phyloP scores from a whole-genome alignment of 2,329 filamentous ascomycete species.

The Saccharata proteae region DNA sequence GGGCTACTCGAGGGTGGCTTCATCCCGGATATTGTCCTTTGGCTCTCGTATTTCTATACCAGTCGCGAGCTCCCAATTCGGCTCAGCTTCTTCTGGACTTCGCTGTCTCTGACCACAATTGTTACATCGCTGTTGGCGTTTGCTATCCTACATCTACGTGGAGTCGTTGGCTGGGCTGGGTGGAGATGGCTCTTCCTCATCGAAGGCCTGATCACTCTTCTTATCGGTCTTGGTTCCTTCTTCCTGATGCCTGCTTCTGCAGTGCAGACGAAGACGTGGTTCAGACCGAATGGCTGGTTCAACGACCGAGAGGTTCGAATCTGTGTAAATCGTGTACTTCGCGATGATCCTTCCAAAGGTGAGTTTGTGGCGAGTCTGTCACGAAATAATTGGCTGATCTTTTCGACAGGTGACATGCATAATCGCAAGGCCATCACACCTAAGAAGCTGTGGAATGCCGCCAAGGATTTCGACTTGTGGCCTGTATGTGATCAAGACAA shows the following conservation, averaged over 20 bases:
- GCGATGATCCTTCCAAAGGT: conserved; percentile 41
- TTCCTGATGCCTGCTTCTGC: conserved; percentile 41
- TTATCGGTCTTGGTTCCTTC: conserved; percentile 41
- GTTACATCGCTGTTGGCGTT: conserved; percentile 27
- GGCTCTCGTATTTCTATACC: conserved; percentile 30
- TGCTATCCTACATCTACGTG: conserved; percentile 30
- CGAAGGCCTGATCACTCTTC: conserved; percentile 41
- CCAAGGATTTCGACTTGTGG: conserved; percentile 20
- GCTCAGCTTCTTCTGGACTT: conserved; percentile 32
- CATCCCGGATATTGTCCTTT: conserved; percentile 26
- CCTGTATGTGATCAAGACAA: too few species aligned
- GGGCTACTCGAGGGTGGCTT: conserved; percentile 27
- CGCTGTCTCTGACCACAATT: conserved; percentile 23
- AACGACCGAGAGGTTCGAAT: conserved; percentile 48
- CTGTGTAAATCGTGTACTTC: conserved; percentile 48
- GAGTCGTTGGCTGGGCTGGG: conserved; percentile 27
- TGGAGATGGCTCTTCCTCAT: conserved; percentile 40
- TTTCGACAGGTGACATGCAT: conserved; percentile 44
- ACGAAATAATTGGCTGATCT: too few species aligned
- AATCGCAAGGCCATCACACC: conserved; percentile 18
- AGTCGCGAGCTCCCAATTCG: conserved; percentile 30
- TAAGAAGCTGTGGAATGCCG: conserved; percentile 14
- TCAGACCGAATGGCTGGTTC: conserved; percentile 51
- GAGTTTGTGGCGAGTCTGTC: too few species aligned
- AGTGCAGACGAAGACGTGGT: conserved; percentile 42